These are phyloP conservation scores for Aspergillus sp. DNA, from an alignment of 2,329 filamentous ascomycete species.

Conservation along the genomic window DNA sequence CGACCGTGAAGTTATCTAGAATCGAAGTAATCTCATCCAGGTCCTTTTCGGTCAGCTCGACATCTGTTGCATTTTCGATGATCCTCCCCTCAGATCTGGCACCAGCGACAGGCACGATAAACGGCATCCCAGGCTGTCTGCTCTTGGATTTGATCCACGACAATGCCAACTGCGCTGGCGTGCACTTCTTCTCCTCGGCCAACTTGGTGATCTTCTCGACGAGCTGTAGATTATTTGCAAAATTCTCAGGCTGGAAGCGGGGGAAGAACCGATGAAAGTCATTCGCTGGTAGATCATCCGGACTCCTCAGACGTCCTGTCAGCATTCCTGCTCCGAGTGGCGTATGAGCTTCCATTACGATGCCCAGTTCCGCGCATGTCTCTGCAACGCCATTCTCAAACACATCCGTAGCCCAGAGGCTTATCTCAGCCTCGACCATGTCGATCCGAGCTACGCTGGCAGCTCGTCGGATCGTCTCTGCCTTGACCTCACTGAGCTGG, in stretches of 20 bases:
- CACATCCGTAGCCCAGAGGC: conserved; percentile 49
- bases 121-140: conserved; percentile 49
- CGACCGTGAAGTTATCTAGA: conserved; percentile 3
- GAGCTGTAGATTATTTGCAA: conserved; percentile 61
- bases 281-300: conserved; percentile 52
- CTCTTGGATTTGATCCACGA: conserved; percentile 56
- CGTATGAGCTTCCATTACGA: conserved; percentile 68
- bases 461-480: conserved; percentile 27
- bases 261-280: conserved; percentile 44
- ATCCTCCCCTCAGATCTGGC: conserved; percentile 20
- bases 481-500: conserved; percentile 30
- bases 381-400: conserved; percentile 44
- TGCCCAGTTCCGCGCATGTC: conserved; percentile 58
- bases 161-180: conserved; percentile 61
- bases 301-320: conserved; percentile 47
- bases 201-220: conserved; percentile 54
- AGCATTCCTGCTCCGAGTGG: conserved; percentile 61
- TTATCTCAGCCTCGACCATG: conserved; percentile 54
- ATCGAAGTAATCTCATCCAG: conserved; percentile 18
- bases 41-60: conserved; percentile 23
- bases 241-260: conserved; percentile 59
- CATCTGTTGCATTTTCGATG: conserved; percentile 23
- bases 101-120: conserved; percentile 27
- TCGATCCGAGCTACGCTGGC: conserved; percentile 40
- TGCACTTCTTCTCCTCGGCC: conserved; percentile 57